Conservation (phyloP, 495 filamentous ascomycete genomes). For the Penicillium odoratum region DNA sequence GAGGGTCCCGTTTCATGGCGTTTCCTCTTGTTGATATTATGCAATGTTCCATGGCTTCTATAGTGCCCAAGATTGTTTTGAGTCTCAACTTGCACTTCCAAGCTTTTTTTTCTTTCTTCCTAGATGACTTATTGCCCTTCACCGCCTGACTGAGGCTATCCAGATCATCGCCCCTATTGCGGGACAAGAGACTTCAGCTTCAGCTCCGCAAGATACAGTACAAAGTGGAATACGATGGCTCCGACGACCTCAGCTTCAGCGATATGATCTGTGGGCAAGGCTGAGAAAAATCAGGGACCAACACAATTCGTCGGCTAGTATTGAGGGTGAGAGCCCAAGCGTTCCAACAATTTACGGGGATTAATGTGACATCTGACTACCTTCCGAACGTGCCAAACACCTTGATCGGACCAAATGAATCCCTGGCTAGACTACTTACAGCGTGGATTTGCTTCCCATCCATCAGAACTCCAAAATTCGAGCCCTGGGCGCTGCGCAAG, state of each 20-base stretch:
- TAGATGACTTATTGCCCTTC: slow-evolving; percentile 32
- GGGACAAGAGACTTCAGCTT: slow-evolving; percentile 12
- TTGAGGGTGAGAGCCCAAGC: slow-evolving; percentile 46
- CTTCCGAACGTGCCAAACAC: slow-evolving; percentile 26
- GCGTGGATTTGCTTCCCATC: slow-evolving; percentile 39
- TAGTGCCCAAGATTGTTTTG: slow-evolving; percentile 26
- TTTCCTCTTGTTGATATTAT: slow-evolving; percentile 44
- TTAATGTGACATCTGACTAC: slow-evolving; percentile 29
- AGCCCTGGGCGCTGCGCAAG: slow-evolving; percentile 38
- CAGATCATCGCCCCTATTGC: slow-evolving; percentile 45
- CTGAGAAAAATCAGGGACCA: slow-evolving; percentile 23
- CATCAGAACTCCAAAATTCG: slow-evolving; percentile 45
- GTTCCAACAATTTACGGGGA: slow-evolving; percentile 46
- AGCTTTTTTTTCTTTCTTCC: not conserved
- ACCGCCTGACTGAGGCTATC: slow-evolving; percentile 12
- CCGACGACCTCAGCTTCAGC: slow-evolving; percentile 7
- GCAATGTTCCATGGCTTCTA: slow-evolving; percentile 29
- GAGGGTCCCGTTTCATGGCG: slow-evolving; percentile 42
- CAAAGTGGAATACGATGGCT: slow-evolving; percentile 3
- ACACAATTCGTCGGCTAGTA: slow-evolving; percentile 41
- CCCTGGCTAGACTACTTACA: slow-evolving; percentile 34
- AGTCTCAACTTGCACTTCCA: not conserved
- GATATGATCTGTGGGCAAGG: slow-evolving; percentile 30
- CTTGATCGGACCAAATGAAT: slow-evolving; percentile 11
- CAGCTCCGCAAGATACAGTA: slow-evolving; percentile 14